Base-by-base conservation (phyloP, 2,329 filamentous ascomycete genomes). In the Alternaria postmessia region DNA sequence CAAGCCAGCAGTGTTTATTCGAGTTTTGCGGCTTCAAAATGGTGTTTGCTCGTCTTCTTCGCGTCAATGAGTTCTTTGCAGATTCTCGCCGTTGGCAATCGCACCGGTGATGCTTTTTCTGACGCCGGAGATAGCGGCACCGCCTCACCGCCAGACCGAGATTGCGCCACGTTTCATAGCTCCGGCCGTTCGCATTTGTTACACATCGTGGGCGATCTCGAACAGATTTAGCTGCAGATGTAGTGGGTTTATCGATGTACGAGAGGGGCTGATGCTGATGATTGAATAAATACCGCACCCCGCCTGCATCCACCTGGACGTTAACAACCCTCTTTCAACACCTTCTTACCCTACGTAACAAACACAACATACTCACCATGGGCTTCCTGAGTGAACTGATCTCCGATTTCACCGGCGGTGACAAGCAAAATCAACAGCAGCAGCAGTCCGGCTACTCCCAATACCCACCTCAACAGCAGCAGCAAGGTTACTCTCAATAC, bases 311-410 rank as follows among this genome's bases (percentile, higher is more conserved):
- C 18, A 24, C 22, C 41, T 49, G n/a, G 14, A 38, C 30, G 43
- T 49, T 26, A 5, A 26, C 46, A 36, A 30, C 2, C 20, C 14
- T 12, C 44, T 4, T 32, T 18, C 43, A 18, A 22, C 7, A 20
- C 14, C 51, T 24, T 16, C 22, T n/a, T 32, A 26, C 6, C 1
- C 32, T 44, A n/a, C 18, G 20, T 5, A 24, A 39, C 22, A 44
- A 22, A n/a, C 44, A 52, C 22, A 24, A 14, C 32, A 39, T n/a
- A 22, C 24, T 55, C 54, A 66, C 30, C 54, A 71, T 71, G 68
- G 67, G 68, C 20, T 64, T 71, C 42, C 60, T 71, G 3, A 62
- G 61, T 41, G 63, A 66, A 34, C 52, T 71, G 28, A 66, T 71
- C 4, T 61, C 54, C 30, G 63, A 65, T 9, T 64, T 71, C 34